These are phyloP conservation scores for Carex pumila DNA, from an alignment of 176 grass and related monocot genomes.

Conservation along the genomic window DNA sequence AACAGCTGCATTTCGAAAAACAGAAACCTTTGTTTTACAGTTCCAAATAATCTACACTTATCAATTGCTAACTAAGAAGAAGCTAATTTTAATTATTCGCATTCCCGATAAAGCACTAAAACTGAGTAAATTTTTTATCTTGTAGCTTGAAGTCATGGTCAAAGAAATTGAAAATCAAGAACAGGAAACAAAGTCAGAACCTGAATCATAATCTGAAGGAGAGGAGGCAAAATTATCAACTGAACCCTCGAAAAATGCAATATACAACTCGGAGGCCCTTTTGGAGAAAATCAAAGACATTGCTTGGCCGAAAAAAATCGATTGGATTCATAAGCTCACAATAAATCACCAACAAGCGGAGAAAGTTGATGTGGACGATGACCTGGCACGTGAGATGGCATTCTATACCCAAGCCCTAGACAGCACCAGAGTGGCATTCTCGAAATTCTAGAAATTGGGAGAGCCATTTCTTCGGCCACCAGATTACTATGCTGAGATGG, in stretches of 20 bases:
- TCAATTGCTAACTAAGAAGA: too few relatives aligned
- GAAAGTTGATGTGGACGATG: conserved; percentile 79
- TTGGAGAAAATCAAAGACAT: conserved; percentile 83
- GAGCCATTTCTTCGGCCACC: conserved; percentile 67
- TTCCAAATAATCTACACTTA: too few relatives aligned
- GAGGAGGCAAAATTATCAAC: conserved; percentile 44
- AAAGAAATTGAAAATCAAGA: conserved; percentile 31
- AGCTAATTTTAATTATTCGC: too few relatives aligned
- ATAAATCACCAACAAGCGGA: conserved; percentile 49
- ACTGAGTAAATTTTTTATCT: background rate
- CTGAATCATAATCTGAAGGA: conserved; percentile 37
- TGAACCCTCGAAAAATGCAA: conserved; percentile 52
- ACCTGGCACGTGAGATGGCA: conserved; percentile 67
- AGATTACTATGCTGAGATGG: conserved; percentile 97
- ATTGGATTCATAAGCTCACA: conserved; percentile 78
- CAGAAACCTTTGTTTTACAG: background rate
- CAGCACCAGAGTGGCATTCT: conserved; percentile 57
- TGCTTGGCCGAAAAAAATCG: conserved; percentile 57
- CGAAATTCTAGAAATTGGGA: conserved; percentile 56
- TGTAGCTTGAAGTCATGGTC: conserved; percentile 9
- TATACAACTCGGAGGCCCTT: conserved; percentile 64
- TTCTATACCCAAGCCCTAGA: conserved; percentile 89
- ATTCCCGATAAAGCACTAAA: too few relatives aligned
- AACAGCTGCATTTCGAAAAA: background rate
- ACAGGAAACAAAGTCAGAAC: conserved; percentile 30